Evolutionary conservation across 2,329 filamentous ascomycete genomes (phyloP).

Genomic region (Tympanopsis confertula): DNA sequence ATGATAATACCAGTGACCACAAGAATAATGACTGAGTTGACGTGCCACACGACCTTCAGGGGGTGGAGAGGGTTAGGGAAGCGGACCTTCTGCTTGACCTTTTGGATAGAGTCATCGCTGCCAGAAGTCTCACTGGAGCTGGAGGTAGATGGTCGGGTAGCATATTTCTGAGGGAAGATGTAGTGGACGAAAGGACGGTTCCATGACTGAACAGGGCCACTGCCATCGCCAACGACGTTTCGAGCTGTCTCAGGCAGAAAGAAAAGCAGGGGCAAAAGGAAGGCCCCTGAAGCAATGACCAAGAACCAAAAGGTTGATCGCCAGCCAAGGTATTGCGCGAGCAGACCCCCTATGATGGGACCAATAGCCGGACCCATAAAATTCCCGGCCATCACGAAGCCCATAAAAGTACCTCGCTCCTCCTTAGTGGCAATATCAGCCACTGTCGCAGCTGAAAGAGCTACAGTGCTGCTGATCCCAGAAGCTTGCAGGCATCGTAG

Average conservation of each 20-base stretch:
- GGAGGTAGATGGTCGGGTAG: constrained; percentile 16
- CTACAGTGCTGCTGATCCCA: constrained; percentile 43
- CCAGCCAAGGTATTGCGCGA: constrained; percentile 56
- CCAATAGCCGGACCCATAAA: constrained; percentile 42
- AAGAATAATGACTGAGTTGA: constrained; percentile 41
- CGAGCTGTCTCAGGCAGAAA: constrained; percentile 48
- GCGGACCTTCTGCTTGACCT: constrained; percentile 30
- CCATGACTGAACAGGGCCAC: too few species aligned
- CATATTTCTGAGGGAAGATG: too few species aligned
- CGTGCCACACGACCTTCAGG: constrained; percentile 39
- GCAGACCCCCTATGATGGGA: constrained; percentile 51
- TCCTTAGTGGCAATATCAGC: constrained; percentile 59
- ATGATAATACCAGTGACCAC: constrained; percentile 41
- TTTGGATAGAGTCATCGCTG: constrained; percentile 18
- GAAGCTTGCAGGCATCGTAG: constrained; percentile 26
- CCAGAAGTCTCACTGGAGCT: constrained; percentile 16
- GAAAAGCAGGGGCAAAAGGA: constrained; percentile 40
- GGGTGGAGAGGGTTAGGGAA: constrained; percentile 47
- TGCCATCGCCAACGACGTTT: constrained; percentile 51
- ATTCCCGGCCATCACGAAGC: constrained; percentile 45
- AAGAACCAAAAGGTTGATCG: constrained; percentile 61
- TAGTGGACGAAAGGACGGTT: too few species aligned
- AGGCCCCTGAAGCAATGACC: constrained; percentile 36
- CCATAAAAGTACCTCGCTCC: constrained; percentile 65
- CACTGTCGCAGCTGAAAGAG: constrained; percentile 59